These are phyloP conservation scores for Euryodendron excelsum DNA, from an alignment of 148 eudicot genomes.

Conservation along the genomic window DNA sequence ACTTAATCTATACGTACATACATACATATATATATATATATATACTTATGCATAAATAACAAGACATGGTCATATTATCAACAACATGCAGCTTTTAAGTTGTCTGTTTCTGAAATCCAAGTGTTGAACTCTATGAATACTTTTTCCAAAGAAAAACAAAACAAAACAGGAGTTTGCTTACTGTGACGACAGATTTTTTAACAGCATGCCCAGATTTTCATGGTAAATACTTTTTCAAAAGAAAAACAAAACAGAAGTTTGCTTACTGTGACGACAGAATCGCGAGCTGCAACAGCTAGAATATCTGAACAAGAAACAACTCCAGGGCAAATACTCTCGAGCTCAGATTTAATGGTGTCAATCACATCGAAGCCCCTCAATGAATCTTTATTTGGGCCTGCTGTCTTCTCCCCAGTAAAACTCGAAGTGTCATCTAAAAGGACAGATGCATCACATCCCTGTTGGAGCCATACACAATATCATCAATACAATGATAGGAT, in stretches of 20 bases:
- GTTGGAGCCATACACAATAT: background rate
- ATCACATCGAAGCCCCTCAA: slow-evolving; percentile 15
- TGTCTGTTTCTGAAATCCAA: no score
- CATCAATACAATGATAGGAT: background rate
- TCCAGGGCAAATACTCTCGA: slow-evolving; percentile 13
- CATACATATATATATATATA: no score
- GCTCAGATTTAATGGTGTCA: slow-evolving; percentile 10
- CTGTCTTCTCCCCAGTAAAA: slow-evolving; percentile 17
- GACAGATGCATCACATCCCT: slow-evolving; percentile 25
- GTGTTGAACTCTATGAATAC: no score
- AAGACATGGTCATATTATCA: no score
- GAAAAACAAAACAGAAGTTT: background rate
- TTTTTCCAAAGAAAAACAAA: no score
- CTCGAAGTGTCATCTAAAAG: slow-evolving; percentile 16
- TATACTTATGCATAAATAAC: no score
- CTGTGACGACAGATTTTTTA: no score
- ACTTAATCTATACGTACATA: no score
- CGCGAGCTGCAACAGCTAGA: slow-evolving; percentile 15
- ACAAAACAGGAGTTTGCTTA: no score
- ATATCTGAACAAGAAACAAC: slow-evolving; percentile 25
- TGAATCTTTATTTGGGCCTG: background rate
- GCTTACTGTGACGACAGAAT: slow-evolving; percentile 14
- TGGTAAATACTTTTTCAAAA: background rate
- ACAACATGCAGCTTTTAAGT: no score
- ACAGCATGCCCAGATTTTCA: background rate